Evolutionary conservation across 257 asterid species (phyloP).

Genomic region (Henckelia pumila): DNA sequence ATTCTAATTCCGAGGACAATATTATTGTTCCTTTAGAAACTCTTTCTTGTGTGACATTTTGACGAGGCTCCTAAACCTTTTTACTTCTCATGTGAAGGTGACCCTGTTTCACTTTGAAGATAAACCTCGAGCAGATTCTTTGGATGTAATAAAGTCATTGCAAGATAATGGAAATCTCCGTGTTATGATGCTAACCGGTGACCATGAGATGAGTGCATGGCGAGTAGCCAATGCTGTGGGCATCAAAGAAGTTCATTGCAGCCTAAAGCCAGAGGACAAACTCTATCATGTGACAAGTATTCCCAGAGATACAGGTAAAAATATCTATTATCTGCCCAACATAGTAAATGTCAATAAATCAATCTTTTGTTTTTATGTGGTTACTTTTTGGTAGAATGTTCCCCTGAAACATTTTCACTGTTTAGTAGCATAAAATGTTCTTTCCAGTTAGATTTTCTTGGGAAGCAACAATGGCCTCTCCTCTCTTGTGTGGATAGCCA

Average conservation of each 20-base stretch:
- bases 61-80: neutral
- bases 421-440: neutral
- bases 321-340: slow-evolving; percentile 7
- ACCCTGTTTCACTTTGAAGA: slow-evolving; percentile 96
- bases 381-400: neutral
- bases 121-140: slow-evolving; percentile 72
- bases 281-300: slow-evolving; percentile 79
- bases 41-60: neutral
- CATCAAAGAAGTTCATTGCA: slow-evolving; percentile 78
- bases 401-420: slow-evolving; percentile 1
- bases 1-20: slow-evolving; percentile 4
- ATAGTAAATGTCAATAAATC: neutral
- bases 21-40: neutral
- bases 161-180: slow-evolving; percentile 75
- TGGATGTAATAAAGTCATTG: slow-evolving; percentile 65
- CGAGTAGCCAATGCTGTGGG: slow-evolving; percentile 95
- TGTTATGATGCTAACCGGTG: slow-evolving; percentile 96
- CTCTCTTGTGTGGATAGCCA: too few relatives aligned
- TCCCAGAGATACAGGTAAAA: slow-evolving; percentile 78
- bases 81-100: slow-evolving; percentile 45
- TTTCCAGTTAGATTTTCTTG: neutral
- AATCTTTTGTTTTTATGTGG: neutral
- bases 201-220: slow-evolving; percentile 87
- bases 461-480: too few relatives aligned
- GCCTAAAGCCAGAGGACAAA: slow-evolving; percentile 96